Evolutionary conservation across 2,329 filamentous ascomycete species (phyloP).

Genomic region (Paracamarosporium sp.): DNA sequence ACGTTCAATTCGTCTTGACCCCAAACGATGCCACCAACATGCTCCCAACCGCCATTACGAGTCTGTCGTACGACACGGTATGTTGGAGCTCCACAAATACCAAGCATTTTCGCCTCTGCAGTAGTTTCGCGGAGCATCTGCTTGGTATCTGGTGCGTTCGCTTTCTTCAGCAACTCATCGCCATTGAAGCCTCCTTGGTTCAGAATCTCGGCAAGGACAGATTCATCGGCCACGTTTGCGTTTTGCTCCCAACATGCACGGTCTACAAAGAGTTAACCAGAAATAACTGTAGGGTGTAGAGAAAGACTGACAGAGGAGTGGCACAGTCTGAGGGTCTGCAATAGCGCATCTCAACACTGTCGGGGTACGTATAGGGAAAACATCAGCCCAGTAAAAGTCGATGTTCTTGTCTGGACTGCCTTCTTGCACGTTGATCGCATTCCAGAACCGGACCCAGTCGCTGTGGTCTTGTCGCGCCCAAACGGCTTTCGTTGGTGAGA

Average conservation of each 20-base stretch:
- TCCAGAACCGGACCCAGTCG: constrained; percentile 43
- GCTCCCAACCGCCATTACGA: constrained; percentile 17
- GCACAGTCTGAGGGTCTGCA: constrained; percentile 28
- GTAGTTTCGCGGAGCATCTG: constrained; percentile 33
- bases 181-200: constrained; percentile 36
- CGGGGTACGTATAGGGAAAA: constrained; percentile 43
- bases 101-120: constrained; percentile 35
- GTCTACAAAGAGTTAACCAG: constrained; percentile 24
- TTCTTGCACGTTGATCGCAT: constrained; percentile 37
- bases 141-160: constrained; percentile 32
- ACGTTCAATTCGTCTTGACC: constrained; percentile 43
- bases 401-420: constrained; percentile 29
- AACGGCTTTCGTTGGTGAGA: constrained; percentile 30
- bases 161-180: constrained; percentile 27
- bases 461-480: constrained; percentile 39
- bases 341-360: constrained; percentile 39
- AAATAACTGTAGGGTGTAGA: background rate
- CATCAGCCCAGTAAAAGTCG: constrained; percentile 37
- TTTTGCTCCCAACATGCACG: constrained; percentile 44
- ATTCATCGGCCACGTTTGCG: constrained; percentile 33
- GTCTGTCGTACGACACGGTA: constrained; percentile 34
- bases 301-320: constrained; percentile 31
- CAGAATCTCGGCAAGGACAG: constrained; percentile 29
- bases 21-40: constrained; percentile 37
- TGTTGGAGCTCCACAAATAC: constrained; percentile 43